phyloP scores from a whole-genome alignment of 306 rosid species.

The Cicer arietinum region DNA sequence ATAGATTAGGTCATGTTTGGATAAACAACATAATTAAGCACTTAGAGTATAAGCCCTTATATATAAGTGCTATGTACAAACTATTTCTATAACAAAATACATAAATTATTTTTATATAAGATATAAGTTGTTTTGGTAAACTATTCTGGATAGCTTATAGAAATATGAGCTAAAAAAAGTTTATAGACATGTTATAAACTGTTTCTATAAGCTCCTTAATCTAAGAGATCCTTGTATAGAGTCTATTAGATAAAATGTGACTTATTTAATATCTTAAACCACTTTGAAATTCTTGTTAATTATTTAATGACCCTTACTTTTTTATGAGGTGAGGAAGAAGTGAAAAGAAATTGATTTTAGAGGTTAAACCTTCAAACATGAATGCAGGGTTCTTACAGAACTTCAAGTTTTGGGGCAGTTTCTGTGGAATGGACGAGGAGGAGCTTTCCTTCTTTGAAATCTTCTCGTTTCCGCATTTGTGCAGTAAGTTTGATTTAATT shows the following conservation, averaged over 20 bases:
- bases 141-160: too few species aligned
- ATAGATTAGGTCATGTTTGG: neutral
- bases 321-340: neutral
- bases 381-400: slow-evolving; percentile 43
- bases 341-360: neutral
- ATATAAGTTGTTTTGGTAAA: too few species aligned
- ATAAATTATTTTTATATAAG: too few species aligned
- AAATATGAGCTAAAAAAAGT: too few species aligned
- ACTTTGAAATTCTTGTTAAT: neutral
- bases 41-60: neutral
- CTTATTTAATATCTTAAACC: neutral
- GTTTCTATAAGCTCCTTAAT: neutral
- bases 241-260: neutral
- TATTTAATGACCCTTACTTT: neutral
- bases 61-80: neutral
- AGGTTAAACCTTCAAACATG: slow-evolving; percentile 31
- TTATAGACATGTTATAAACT: neutral
- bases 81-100: neutral
- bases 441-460: slow-evolving; percentile 55
- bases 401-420: slow-evolving; percentile 42
- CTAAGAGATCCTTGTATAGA: too few species aligned
- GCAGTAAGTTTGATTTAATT: slow-evolving; percentile 53
- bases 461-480: slow-evolving; percentile 56
- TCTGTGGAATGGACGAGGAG: slow-evolving; percentile 49
- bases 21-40: neutral